Evolutionary conservation across 2,329 filamentous ascomycete genomes (phyloP).

Genomic region (Chrysosporium queenslandicum): DNA sequence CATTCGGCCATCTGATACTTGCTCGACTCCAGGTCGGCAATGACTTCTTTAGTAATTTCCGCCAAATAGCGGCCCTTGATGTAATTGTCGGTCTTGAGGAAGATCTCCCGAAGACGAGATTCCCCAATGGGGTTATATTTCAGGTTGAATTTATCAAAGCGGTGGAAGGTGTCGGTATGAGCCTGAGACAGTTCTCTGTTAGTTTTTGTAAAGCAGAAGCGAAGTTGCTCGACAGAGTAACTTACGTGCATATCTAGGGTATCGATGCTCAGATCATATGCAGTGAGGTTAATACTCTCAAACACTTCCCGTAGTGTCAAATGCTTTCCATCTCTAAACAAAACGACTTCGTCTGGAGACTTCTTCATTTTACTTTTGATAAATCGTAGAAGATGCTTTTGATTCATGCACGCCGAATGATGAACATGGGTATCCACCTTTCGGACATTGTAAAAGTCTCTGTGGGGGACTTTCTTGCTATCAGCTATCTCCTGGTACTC

Average conservation of each 20-base stretch:
- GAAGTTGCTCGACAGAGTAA: slow-evolving; percentile 18
- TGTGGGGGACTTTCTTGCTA: slow-evolving; percentile 92
- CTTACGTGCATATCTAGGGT: slow-evolving; percentile 95
- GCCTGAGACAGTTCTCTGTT: slow-evolving; percentile 45
- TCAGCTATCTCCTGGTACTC: slow-evolving; percentile 97
- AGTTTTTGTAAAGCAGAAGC: not conserved
- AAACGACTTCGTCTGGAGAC: slow-evolving; percentile 82
- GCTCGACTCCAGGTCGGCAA: slow-evolving; percentile 91
- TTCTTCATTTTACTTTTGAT: slow-evolving; percentile 99
- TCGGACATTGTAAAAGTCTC: slow-evolving; percentile 97
- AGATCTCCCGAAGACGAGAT: slow-evolving; percentile 91
- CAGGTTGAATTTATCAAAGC: slow-evolving; percentile 98
- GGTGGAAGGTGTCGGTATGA: slow-evolving; percentile 94
- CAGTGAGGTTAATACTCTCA: slow-evolving; percentile 91
- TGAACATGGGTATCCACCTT: slow-evolving; percentile 99
- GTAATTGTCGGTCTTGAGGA: slow-evolving; percentile 96
- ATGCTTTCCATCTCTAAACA: slow-evolving; percentile 84
- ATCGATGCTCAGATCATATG: slow-evolving; percentile 95
- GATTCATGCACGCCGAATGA: slow-evolving; percentile 98
- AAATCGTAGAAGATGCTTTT: slow-evolving; percentile 94
- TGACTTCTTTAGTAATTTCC: slow-evolving; percentile 96
- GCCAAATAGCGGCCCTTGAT: slow-evolving; percentile 92
- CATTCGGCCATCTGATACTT: slow-evolving; percentile 99
- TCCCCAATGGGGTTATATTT: slow-evolving; percentile 98
- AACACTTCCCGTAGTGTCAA: slow-evolving; percentile 89